phyloP scores from a whole-genome alignment of 2,329 filamentous ascomycete genomes.

The Xylariaceae sp. region DNA sequence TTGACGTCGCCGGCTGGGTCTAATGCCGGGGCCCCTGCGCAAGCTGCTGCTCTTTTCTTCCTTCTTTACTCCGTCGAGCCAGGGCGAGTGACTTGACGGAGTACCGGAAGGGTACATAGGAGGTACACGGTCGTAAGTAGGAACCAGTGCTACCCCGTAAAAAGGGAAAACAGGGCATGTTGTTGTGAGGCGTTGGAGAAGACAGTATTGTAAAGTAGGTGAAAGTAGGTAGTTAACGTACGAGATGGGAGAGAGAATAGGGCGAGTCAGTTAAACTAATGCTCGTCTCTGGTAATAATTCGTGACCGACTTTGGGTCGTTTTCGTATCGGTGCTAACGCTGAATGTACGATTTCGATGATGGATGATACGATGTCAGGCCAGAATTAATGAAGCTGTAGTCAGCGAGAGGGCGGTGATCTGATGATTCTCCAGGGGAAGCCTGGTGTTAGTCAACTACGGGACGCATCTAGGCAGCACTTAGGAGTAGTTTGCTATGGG shows the following conservation, averaged over 20 bases:
- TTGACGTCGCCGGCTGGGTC: conserved; percentile 11
- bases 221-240: neutral
- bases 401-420: neutral
- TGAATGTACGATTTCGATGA: neutral
- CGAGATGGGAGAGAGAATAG: neutral
- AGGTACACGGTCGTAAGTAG: neutral
- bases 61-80: neutral
- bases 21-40: conserved; percentile 10
- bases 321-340: neutral
- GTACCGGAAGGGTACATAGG: neutral
- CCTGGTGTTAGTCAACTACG: neutral
- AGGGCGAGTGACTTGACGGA: neutral
- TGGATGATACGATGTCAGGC: too few species aligned
- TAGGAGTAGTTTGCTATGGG: neutral
- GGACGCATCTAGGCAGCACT: neutral
- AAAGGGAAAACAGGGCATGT: too few species aligned
- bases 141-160: neutral
- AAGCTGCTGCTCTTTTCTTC: neutral
- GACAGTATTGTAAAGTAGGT: neutral
- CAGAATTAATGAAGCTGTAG: neutral
- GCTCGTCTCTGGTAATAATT: neutral
- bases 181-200: too few species aligned
- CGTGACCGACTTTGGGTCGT: neutral
- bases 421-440: neutral
- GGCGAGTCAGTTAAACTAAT: too few species aligned